A percentile compares a stretch with the other conserved stretches of the same genome.
Conservation (phyloP, 129 eudicot species). For the Flaveria trinervia region DNA sequence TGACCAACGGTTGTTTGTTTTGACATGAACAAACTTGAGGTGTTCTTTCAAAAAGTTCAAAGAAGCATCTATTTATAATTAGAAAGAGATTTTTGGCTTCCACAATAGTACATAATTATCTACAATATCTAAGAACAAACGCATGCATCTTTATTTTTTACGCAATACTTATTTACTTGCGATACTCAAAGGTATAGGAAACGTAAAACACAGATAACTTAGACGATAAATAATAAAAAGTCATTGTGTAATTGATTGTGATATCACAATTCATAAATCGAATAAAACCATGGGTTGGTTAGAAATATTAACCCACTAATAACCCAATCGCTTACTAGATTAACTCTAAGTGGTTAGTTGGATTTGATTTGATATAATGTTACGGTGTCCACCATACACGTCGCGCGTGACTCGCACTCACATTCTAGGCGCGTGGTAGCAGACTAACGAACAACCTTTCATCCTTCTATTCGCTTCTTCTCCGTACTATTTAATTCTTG, state of each 20-base stretch:
- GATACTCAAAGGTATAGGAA: too few species aligned
- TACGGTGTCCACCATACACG: neutral
- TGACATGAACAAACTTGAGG: too few species aligned
- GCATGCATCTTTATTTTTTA: too few species aligned
- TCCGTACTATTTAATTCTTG: constrained; percentile 50
- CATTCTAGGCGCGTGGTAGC: constrained; percentile 13
- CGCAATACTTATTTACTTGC: too few species aligned
- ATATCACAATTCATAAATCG: neutral
- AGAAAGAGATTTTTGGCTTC: too few species aligned
- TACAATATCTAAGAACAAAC: too few species aligned
- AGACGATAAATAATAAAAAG: too few species aligned
- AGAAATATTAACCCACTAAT: neutral
- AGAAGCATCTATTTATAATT: too few species aligned
- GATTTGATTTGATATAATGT: constrained; percentile 16
- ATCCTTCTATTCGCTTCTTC: constrained; percentile 18
- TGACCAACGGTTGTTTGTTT: too few species aligned
- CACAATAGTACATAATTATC: too few species aligned
- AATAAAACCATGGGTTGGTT: neutral
- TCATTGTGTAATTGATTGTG: neutral
- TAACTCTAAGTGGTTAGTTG: neutral
- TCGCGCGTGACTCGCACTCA: neutral
- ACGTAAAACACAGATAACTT: too few species aligned
- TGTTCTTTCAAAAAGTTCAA: too few species aligned
- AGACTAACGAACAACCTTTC: constrained; percentile 3
- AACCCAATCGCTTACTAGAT: neutral